Evolutionary conservation across 148 eudicot genomes (phyloP).

Genomic region (Diospyros kaki): DNA sequence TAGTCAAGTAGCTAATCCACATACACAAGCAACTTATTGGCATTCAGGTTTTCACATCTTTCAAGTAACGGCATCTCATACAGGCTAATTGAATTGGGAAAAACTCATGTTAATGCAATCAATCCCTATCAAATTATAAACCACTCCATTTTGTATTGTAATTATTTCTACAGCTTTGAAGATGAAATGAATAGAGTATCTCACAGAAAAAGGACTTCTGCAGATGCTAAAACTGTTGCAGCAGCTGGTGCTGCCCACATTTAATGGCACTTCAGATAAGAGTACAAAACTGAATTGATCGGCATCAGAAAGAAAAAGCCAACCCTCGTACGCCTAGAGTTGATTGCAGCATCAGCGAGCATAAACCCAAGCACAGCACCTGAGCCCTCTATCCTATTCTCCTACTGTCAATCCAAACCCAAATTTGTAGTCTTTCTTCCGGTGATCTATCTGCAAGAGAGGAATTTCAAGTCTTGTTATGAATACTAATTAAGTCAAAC

Average conservation of each 20-base stretch:
- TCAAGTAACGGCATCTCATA: not conserved
- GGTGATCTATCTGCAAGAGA: constrained; percentile 33
- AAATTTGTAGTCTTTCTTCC: constrained; percentile 36
- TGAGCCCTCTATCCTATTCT: constrained; percentile 20
- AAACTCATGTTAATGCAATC: constrained; percentile 1
- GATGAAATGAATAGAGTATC: constrained; percentile 1
- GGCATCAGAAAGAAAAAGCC: not conserved
- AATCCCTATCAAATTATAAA: not conserved
- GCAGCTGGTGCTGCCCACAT: not conserved
- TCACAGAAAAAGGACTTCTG: constrained; percentile 3
- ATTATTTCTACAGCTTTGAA: constrained; percentile 12
- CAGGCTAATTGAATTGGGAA: not conserved
- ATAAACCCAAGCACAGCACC: constrained; percentile 12
- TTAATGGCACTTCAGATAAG: constrained; percentile 3
- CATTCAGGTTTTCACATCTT: not conserved
- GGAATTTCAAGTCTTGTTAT: not conserved
- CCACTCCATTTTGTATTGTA: not conserved
- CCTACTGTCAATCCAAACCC: constrained; percentile 38
- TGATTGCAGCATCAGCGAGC: constrained; percentile 1
- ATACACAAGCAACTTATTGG: not conserved
- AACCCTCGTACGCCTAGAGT: not conserved
- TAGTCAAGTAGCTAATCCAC: not conserved
- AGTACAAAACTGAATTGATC: constrained; percentile 22
- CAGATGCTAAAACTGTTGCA: constrained; percentile 6
- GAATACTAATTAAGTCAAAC: no score